Evolutionary conservation across 2,329 filamentous ascomycete genomes (phyloP).

Genomic region (Fusarium tuaranense): DNA sequence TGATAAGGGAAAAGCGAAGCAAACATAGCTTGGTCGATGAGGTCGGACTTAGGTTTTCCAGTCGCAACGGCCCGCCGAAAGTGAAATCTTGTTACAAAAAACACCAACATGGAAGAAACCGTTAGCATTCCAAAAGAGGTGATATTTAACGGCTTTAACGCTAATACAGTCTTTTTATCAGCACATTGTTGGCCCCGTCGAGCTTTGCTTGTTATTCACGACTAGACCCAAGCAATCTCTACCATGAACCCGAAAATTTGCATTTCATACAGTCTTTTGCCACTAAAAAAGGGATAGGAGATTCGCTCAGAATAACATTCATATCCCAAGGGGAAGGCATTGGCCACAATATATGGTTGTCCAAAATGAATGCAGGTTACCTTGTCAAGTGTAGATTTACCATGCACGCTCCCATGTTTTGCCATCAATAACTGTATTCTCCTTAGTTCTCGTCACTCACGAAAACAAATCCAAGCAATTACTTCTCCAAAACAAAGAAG

Average conservation of each 20-base stretch:
- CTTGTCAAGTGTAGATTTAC: neutral
- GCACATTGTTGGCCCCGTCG: neutral
- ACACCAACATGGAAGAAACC: neutral
- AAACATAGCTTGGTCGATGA: neutral
- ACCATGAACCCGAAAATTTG: neutral
- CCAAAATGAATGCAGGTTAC: neutral
- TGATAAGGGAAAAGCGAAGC: neutral
- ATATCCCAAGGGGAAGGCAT: neutral
- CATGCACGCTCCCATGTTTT: neutral
- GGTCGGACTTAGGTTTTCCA: neutral
- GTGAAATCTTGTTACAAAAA: neutral
- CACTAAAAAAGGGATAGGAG: neutral
- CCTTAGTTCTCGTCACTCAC: neutral
- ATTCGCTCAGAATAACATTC: neutral
- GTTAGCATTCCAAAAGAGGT: neutral
- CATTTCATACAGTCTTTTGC: neutral
- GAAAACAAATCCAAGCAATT: neutral
- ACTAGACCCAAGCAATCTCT: neutral
- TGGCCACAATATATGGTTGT: neutral
- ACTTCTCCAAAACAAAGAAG: neutral
- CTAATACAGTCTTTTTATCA: neutral
- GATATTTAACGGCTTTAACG: neutral
- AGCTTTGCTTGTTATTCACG: neutral
- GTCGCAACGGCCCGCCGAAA: neutral
- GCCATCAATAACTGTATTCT: neutral